Base-by-base conservation (phyloP, 768 basidiomycete genomes). In the Tubosaeta brunneosetosa region DNA sequence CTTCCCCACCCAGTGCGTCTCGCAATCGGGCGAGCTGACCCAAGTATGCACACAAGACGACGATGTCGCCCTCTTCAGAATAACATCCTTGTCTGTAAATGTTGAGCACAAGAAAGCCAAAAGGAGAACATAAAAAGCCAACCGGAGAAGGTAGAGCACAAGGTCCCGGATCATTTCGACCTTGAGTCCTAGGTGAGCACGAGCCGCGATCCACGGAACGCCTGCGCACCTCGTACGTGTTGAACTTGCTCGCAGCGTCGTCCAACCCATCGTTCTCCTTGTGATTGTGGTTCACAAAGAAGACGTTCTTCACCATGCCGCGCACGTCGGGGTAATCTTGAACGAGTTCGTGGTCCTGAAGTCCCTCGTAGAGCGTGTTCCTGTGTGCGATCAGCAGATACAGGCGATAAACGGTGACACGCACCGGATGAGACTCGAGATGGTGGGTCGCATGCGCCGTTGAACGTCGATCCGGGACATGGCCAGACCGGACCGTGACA, bases 381-480 rank as follows among this genome's bases (percentile, higher is more conserved):
- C 82, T 84, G 33, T 19, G 5, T 52, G 2, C 34, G 8, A 4
- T 42, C 33, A 3, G 13, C 26, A 6, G 29, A 13, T 3, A 10
- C 17, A 8, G 13, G 6, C 4, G 1, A 25, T 4, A 1, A 41
- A 34, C 2, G 7, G n/a, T 4, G 8, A 6, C 0, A 25, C 13
- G 44, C 60, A 27, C 58, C 63, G 52, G 3, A 70, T 70, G 2
- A 88, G 68, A 32, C 76, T 73, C 1, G 86, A 83, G 40, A 91
- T 88, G 4, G 66, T 59, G 0, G 88, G 88, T 6, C 85, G 74
- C 89, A 91, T 91, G 13, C 89, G 76, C 1, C 88, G 72, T 62
- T 91, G 88, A 0, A 86, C 79, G 58, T 85, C 75, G 12, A 90
- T 81, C 33, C 76, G 77, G 2, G 86, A 84, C 86, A 90, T 88